Percentiles rank a stretch among this genome's conserved stretches.
Evolutionary conservation across 768 basidiomycete species (phyloP).

Genomic region (Cyclocybe aegerita): DNA sequence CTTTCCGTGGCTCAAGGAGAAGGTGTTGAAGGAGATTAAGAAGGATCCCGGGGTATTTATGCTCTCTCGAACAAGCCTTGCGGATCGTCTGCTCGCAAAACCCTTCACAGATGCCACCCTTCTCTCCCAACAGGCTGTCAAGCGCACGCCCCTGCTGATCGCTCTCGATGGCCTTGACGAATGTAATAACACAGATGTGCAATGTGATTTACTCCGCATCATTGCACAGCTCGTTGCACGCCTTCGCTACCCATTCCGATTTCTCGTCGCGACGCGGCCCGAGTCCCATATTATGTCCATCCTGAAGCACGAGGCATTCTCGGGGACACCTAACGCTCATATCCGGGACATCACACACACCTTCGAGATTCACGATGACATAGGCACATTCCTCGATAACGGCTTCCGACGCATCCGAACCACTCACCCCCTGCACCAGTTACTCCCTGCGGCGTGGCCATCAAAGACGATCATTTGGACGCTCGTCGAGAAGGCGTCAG

Average conservation of each 20-base stretch:
- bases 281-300: constrained; percentile 10
- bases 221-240: not conserved
- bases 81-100: constrained; percentile 3
- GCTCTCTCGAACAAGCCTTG: constrained; percentile 5
- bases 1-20: constrained; percentile 8
- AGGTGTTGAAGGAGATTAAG: constrained; percentile 4
- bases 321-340: not conserved
- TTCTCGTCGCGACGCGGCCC: constrained; percentile 17
- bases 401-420: constrained; percentile 11
- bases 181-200: constrained; percentile 1
- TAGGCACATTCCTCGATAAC: constrained; percentile 6
- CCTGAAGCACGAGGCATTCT: constrained; percentile 6
- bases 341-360: constrained; percentile 6
- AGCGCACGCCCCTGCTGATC: constrained; percentile 6
- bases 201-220: constrained; percentile 6
- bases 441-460: constrained; percentile 3
- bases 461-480: not conserved
- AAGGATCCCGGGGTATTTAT: constrained; percentile 9
- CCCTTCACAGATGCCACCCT: constrained; percentile 2
- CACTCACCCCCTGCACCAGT: constrained; percentile 6
- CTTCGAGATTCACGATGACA: constrained; percentile 9
- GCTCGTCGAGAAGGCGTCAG: constrained; percentile 13
- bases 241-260: constrained; percentile 2
- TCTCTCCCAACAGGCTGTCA: not conserved
- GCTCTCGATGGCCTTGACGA: constrained; percentile 21